Percentiles rank a stretch among this genome's conserved stretches.
phyloP scores from a whole-genome alignment of 23 red algal species.

The Chondrus crispus region DNA sequence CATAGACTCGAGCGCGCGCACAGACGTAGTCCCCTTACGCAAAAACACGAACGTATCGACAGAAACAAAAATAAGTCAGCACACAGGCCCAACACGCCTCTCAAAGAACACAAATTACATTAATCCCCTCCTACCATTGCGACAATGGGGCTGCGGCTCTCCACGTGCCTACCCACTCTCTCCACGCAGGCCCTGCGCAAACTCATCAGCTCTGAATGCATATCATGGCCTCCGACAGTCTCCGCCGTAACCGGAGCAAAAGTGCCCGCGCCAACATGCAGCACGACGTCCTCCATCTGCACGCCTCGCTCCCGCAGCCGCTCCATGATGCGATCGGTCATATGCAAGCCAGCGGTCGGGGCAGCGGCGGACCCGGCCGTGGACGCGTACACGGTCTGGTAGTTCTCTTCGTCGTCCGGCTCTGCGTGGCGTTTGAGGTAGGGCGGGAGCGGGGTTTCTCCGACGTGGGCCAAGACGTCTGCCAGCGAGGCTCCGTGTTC shows the following conservation, averaged over 20 bases:
- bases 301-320: slow-evolving; percentile 35
- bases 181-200: slow-evolving; percentile 45
- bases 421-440: slow-evolving; percentile 70
- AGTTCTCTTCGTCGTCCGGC: slow-evolving; percentile 37
- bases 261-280: slow-evolving; percentile 95
- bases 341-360: slow-evolving; percentile 96
- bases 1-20: slow-evolving; percentile 84
- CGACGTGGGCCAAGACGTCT: slow-evolving; percentile 56
- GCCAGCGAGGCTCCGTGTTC: neutral
- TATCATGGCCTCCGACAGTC: slow-evolving; percentile 59
- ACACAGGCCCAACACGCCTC: neutral
- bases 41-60: neutral
- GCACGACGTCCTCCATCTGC: slow-evolving; percentile 30
- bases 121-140: slow-evolving; percentile 62
- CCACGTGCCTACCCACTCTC: slow-evolving; percentile 4
- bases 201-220: slow-evolving; percentile 86
- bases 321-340: slow-evolving; percentile 62
- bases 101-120: neutral
- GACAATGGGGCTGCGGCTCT: slow-evolving; percentile 45
- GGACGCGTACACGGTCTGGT: slow-evolving; percentile 92
- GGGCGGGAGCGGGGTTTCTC: slow-evolving; percentile 80
- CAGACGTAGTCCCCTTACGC: slow-evolving; percentile 80
- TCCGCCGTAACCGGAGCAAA: slow-evolving; percentile 72
- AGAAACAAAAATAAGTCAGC: neutral
- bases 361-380: slow-evolving; percentile 83